Percentiles rank a stretch among this genome's conserved stretches.
phyloP scores from a whole-genome alignment of 1,139 yeast species.

The Geotrichum klebahnii region DNA sequence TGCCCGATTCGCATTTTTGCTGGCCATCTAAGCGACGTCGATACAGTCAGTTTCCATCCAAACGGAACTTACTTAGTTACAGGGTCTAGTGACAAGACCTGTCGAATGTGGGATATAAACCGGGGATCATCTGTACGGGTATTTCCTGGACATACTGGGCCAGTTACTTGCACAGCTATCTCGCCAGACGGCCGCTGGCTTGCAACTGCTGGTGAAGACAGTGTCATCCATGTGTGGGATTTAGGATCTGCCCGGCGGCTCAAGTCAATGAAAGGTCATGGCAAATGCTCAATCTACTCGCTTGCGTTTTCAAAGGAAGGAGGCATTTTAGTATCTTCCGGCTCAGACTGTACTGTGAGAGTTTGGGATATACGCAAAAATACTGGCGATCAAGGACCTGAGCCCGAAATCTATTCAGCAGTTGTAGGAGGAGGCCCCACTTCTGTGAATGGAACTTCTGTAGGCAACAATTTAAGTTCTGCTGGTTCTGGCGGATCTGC shows the following conservation, averaged over 20 bases:
- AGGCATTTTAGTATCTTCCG: slow-evolving; percentile 82
- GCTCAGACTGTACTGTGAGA: slow-evolving; percentile 87
- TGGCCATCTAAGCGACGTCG: slow-evolving; percentile 95
- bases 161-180: slow-evolving; percentile 78
- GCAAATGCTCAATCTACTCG: slow-evolving; percentile 79
- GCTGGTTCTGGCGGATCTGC: slow-evolving; percentile 19
- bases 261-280: slow-evolving; percentile 82
- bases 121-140: slow-evolving; percentile 86
- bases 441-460: slow-evolving; percentile 24
- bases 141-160: slow-evolving; percentile 91
- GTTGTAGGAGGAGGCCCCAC: slow-evolving; percentile 20
- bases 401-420: slow-evolving; percentile 57
- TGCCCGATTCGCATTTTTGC: slow-evolving; percentile 94
- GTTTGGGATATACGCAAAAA: slow-evolving; percentile 94
- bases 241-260: slow-evolving; percentile 84
- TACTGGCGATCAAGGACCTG: slow-evolving; percentile 74
- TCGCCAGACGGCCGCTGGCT: slow-evolving; percentile 97
- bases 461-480: slow-evolving; percentile 14
- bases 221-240: slow-evolving; percentile 88
- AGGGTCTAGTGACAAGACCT: slow-evolving; percentile 91
- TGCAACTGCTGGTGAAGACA: slow-evolving; percentile 94
- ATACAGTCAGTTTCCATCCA: slow-evolving; percentile 92
- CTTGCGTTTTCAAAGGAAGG: slow-evolving; percentile 85
- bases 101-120: slow-evolving; percentile 96
- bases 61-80: slow-evolving; percentile 91